These are phyloP conservation scores for Glonium stellatum DNA, from an alignment of 495 filamentous ascomycete genomes.

Conservation along the genomic window DNA sequence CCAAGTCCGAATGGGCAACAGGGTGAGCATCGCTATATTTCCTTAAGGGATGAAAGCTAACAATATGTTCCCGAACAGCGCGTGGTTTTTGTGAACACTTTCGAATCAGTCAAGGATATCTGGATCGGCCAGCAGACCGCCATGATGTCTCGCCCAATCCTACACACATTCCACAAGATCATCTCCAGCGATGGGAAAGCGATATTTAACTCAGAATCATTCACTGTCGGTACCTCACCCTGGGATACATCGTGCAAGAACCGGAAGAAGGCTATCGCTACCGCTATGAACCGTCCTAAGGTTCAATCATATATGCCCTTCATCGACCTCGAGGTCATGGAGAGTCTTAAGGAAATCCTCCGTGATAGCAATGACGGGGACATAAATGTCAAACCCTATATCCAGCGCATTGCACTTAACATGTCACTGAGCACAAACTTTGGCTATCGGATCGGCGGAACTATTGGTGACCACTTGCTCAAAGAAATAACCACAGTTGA, in stretches of 20 bases:
- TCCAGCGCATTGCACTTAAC: conserved; percentile 58
- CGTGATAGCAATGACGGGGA: conserved; percentile 43
- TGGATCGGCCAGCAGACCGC: conserved; percentile 58
- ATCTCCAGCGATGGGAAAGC: conserved; percentile 28
- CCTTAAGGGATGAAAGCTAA: background rate
- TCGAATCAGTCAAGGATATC: conserved; percentile 52
- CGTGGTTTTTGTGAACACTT: conserved; percentile 56
- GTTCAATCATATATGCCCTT: conserved; percentile 56
- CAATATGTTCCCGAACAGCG: conserved; percentile 32
- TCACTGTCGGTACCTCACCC: conserved; percentile 57
- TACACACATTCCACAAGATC: conserved; percentile 58
- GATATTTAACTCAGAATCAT: conserved; percentile 44
- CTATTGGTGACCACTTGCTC: conserved; percentile 51
- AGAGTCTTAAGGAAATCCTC: conserved; percentile 52
- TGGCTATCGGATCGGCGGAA: conserved; percentile 32
- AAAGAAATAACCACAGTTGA: conserved; percentile 59
- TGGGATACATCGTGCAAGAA: conserved; percentile 60
- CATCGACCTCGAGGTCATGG: conserved; percentile 53
- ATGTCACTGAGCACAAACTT: conserved; percentile 46
- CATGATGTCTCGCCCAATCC: conserved; percentile 54
- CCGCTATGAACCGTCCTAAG: conserved; percentile 52
- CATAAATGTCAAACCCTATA: conserved; percentile 54
- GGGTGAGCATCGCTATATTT: conserved; percentile 33
- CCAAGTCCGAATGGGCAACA: conserved; percentile 60
- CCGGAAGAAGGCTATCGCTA: conserved; percentile 55